A percentile compares a stretch with the other conserved stretches of the same genome.
Evolutionary conservation across 768 basidiomycete species (phyloP).

Genomic region (Auricularia sp.): DNA sequence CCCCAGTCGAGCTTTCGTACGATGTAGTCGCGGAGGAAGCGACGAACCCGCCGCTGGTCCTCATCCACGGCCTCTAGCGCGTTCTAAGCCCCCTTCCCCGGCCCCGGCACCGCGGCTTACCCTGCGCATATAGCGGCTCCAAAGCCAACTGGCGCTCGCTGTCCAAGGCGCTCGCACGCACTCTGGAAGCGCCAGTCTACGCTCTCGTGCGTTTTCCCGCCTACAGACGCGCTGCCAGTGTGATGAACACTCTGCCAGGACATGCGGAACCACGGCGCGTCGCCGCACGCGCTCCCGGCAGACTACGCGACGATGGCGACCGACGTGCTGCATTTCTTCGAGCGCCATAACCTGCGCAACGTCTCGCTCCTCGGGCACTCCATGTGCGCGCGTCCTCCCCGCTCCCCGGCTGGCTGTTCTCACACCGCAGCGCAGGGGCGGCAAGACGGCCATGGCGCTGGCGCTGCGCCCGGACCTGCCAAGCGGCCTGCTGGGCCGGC

Average conservation of each 20-base stretch:
- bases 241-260: conserved; percentile 36
- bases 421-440: conserved; percentile 51
- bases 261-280: conserved; percentile 81
- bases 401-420: neutral
- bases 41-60: conserved; percentile 31
- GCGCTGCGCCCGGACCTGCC: conserved; percentile 43
- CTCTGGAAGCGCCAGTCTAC: conserved; percentile 61
- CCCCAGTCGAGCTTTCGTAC: neutral
- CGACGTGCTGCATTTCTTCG: conserved; percentile 64
- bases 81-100: neutral
- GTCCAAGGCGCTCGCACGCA: conserved; percentile 60
- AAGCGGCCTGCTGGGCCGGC: conserved; percentile 34
- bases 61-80: conserved; percentile 48
- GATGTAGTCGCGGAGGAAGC: neutral
- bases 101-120: conserved; percentile 5
- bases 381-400: conserved; percentile 45
- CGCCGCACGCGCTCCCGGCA: conserved; percentile 66
- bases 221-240: neutral
- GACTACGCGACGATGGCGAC: conserved; percentile 70
- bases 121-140: conserved; percentile 48
- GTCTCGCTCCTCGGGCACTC: conserved; percentile 82
- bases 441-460: conserved; percentile 69
- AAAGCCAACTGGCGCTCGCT: conserved; percentile 86
- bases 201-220: conserved; percentile 40
- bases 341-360: conserved; percentile 40